These are phyloP conservation scores for Scutellaria baicalensis DNA, from an alignment of 257 asterid species.

Conservation along the genomic window DNA sequence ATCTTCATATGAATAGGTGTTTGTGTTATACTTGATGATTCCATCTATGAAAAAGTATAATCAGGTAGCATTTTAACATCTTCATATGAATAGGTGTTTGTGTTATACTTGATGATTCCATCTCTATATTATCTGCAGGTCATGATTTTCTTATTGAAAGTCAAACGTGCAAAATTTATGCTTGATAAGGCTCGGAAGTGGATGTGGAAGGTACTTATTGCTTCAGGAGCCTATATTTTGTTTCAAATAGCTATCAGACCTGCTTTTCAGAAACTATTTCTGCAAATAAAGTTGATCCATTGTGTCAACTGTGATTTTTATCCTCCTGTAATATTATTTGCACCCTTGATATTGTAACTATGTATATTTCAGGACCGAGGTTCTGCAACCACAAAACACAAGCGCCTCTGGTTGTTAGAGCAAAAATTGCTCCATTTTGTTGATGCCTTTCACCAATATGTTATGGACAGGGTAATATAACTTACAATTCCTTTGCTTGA, in stretches of 20 bases:
- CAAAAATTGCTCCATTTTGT: slow-evolving; percentile 94
- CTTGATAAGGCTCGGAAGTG: slow-evolving; percentile 91
- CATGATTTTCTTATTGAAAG: slow-evolving; percentile 86
- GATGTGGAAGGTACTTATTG: slow-evolving; percentile 89
- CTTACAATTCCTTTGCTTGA: slow-evolving; percentile 8
- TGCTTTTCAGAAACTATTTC: not conserved
- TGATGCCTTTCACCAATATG: slow-evolving; percentile 97
- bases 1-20: not conserved
- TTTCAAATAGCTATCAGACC: slow-evolving; percentile 1
- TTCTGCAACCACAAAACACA: slow-evolving; percentile 45
- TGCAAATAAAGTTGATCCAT: not conserved
- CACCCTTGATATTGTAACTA: slow-evolving; percentile 9
- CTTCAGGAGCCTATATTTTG: not conserved
- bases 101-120: slow-evolving; percentile 12
- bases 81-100: not conserved
- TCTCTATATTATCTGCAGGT: slow-evolving; percentile 47
- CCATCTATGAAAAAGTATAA: slow-evolving; percentile 88
- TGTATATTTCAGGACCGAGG: slow-evolving; percentile 60
- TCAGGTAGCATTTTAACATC: slow-evolving; percentile 50
- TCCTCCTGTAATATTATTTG: not conserved
- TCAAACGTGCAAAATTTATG: slow-evolving; percentile 89
- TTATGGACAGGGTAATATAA: slow-evolving; percentile 85
- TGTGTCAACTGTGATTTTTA: not conserved
- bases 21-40: slow-evolving; percentile 12
- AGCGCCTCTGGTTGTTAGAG: slow-evolving; percentile 89